Evolutionary conservation across 2,329 filamentous ascomycete genomes (phyloP).

Genomic region (Neofusicoccum parvum): DNA sequence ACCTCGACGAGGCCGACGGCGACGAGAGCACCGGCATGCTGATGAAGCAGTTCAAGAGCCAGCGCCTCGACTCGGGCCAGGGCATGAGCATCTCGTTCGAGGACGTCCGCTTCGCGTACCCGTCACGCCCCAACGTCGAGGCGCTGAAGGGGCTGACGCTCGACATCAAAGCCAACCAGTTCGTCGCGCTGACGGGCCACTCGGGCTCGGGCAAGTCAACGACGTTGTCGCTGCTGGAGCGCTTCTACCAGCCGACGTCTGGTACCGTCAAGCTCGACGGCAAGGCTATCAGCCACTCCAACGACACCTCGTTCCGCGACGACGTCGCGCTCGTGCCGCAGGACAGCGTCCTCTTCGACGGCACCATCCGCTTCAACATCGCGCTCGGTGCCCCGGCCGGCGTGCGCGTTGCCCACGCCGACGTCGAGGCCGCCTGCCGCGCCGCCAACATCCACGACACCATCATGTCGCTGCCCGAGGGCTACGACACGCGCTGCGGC

Average conservation of each 20-base stretch:
- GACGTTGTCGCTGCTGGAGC: slow-evolving; percentile 48
- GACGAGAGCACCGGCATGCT: neutral
- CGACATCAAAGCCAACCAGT: slow-evolving; percentile 43
- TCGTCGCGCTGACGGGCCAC: slow-evolving; percentile 51
- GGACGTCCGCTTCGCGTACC: slow-evolving; percentile 19
- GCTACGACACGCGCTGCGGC: slow-evolving; percentile 62
- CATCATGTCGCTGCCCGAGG: slow-evolving; percentile 63
- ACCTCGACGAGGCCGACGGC: neutral
- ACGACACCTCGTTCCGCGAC: slow-evolving; percentile 5
- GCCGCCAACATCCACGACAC: slow-evolving; percentile 72
- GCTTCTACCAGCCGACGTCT: slow-evolving; percentile 48
- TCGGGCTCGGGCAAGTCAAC: slow-evolving; percentile 54
- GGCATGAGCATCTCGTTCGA: slow-evolving; percentile 8
- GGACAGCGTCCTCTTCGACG: slow-evolving; percentile 52
- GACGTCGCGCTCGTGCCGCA: slow-evolving; percentile 52
- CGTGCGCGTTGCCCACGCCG: slow-evolving; percentile 57
- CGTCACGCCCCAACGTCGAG: slow-evolving; percentile 33
- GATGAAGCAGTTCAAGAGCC: slow-evolving; percentile 7
- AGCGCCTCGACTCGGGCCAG: neutral
- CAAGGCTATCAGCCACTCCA: neutral
- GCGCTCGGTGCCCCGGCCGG: slow-evolving; percentile 55
- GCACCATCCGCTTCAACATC: slow-evolving; percentile 52
- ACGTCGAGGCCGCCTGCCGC: slow-evolving; percentile 67
- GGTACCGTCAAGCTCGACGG: slow-evolving; percentile 30
- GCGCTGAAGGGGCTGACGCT: slow-evolving; percentile 25